Evolutionary conservation across 345 rosid species (phyloP).

Genomic region (Brassica juncea): DNA sequence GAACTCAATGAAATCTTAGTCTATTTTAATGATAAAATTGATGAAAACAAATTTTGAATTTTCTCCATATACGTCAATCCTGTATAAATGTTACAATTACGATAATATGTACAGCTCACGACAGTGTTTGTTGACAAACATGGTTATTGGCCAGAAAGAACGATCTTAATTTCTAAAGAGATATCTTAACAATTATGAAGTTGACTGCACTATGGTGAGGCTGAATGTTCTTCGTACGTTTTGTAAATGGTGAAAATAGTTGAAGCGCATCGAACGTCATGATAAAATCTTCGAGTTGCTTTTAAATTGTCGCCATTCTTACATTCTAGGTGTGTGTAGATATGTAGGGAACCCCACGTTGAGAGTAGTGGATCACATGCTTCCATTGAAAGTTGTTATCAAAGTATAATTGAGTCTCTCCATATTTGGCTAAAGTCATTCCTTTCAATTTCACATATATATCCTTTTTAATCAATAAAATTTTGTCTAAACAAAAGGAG

Average conservation of each 20-base stretch:
- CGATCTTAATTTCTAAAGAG: neutral
- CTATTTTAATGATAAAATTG: neutral
- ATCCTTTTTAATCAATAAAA: neutral
- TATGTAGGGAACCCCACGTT: neutral
- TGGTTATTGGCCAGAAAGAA: neutral
- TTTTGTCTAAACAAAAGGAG: neutral
- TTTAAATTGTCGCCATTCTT: neutral
- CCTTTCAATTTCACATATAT: neutral
- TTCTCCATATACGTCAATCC: neutral
- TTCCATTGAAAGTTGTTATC: constrained; percentile 1
- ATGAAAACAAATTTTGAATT: neutral
- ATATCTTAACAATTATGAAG: neutral
- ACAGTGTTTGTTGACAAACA: neutral
- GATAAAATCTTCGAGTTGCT: constrained; percentile 1
- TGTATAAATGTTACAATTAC: neutral
- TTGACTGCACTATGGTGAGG: neutral
- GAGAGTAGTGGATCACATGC: neutral
- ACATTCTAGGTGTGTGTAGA: neutral
- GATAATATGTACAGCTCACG: neutral
- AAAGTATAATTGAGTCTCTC: neutral
- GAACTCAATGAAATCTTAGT: neutral
- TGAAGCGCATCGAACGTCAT: neutral
- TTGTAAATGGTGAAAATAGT: constrained; percentile 20
- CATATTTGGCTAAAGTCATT: neutral
- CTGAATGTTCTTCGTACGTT: neutral